phyloP scores from a whole-genome alignment of 192 early-diverging fungal species.

The Entomortierella lignicola region DNA sequence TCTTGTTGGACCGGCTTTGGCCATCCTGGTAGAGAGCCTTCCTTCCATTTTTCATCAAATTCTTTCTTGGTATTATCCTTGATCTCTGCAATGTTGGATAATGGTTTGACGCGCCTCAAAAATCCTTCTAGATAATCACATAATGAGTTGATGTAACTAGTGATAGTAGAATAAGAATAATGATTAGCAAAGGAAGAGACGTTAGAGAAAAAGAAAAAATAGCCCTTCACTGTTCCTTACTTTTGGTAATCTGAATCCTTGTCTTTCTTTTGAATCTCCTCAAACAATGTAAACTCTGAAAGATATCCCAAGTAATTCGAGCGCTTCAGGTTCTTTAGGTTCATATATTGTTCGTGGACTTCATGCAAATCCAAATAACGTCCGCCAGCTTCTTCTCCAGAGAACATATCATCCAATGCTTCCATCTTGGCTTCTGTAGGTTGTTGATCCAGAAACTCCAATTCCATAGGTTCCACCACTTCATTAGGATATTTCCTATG shows the following conservation, averaged over 20 bases:
- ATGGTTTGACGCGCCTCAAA: slow-evolving; percentile 78
- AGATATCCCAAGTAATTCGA: slow-evolving; percentile 79
- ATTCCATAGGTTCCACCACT: slow-evolving; percentile 81
- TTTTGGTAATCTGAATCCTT: slow-evolving; percentile 70
- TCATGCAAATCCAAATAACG: slow-evolving; percentile 89
- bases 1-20: slow-evolving; percentile 56
- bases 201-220: background rate
- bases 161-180: background rate
- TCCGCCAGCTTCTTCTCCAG: slow-evolving; percentile 91
- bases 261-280: slow-evolving; percentile 64
- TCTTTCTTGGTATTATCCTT: slow-evolving; percentile 55
- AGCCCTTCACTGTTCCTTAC: slow-evolving; percentile 44
- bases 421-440: slow-evolving; percentile 52
- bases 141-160: slow-evolving; percentile 74
- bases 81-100: slow-evolving; percentile 75
- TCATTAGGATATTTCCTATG: slow-evolving; percentile 84
- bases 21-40: slow-evolving; percentile 73
- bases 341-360: slow-evolving; percentile 84
- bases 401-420: slow-evolving; percentile 88
- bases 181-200: background rate
- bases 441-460: slow-evolving; percentile 75
- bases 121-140: slow-evolving; percentile 78
- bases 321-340: slow-evolving; percentile 73
- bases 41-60: slow-evolving; percentile 76
- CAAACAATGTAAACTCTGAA: slow-evolving; percentile 71